Evolutionary conservation across 1,284 basidiomycete genomes (phyloP), one percentile per base, ranked within the genome.

Genomic region (Trametes pubescens): DNA sequence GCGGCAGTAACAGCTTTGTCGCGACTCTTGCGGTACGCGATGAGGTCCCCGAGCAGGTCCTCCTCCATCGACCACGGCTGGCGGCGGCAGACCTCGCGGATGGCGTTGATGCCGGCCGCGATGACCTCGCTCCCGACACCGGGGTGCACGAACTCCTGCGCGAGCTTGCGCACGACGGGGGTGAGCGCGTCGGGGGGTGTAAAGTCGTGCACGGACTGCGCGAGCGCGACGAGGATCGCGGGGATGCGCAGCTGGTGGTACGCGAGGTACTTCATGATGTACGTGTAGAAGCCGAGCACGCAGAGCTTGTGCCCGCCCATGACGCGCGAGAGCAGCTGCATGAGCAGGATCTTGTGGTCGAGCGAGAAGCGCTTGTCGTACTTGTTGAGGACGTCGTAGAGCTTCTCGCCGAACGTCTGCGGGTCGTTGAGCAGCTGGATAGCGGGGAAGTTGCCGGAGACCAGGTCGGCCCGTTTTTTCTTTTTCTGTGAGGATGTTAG

Each of bases 31-130:
- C 91, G 85, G 78, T 99, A 99, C 77, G 95, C 95, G 54, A 99
- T 86, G 65, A 99, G 77, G 79, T 99, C 98, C 0, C 92, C 90
- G 3, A 99, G 82, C 26, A 99, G 79, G 73, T 98, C 96, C 72
- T 96, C 93, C 65, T 94, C 93, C 92, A 99, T 99, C 59, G 92
- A 90, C 95, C 95, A 97, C 6, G 97, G 95, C 76, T 99, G 98
- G 37, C 97, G 79, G 44, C 92, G 80, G 75, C 95, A 98, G 29
- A 99, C 90, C 78, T 99, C 97, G 43, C 96, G 85, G 51, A 99
- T 94, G 22, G 95, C 87, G 75, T 99, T 99, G 72, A 99, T 82
- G 40, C 98, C 98, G 0, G 97, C 98, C 0, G 96, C 91, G 61
- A 99, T 93, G 71, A 99, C 96, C 77, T 99, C 96, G 66, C 90